A percentile compares a stretch with the other conserved stretches of the same genome.
Evolutionary conservation across 2,329 filamentous ascomycete genomes (phyloP).

Genomic region (Fusarium sp.): DNA sequence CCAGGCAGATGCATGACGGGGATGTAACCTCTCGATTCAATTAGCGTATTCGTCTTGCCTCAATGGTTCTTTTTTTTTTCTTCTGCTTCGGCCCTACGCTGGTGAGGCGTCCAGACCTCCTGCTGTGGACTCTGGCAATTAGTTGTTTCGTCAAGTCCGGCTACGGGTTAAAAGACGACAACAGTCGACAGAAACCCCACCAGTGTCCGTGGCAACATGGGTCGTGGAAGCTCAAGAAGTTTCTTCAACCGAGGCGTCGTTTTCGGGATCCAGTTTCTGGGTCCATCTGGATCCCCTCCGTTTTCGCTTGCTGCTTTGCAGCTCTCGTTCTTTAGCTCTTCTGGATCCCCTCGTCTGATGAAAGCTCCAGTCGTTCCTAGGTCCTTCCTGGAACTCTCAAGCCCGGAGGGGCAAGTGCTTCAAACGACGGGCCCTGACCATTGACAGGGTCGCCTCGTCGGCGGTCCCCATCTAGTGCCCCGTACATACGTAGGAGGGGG

Average conservation of each 20-base stretch:
- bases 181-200: constrained; percentile 35
- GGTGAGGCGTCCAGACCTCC: constrained; percentile 39
- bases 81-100: constrained; percentile 16
- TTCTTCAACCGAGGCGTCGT: constrained; percentile 29
- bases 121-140: constrained; percentile 43
- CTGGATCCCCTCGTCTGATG: constrained; percentile 35
- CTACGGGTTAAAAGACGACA: constrained; percentile 33
- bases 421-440: constrained; percentile 21
- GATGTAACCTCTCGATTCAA: constrained; percentile 4
- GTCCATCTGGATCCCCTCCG: constrained; percentile 6
- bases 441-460: constrained; percentile 41
- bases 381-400: constrained; percentile 15
- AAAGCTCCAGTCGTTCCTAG: constrained; percentile 31
- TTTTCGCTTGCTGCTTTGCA: constrained; percentile 17
- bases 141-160: constrained; percentile 48
- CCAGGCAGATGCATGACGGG: constrained; percentile 20
- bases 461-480: constrained; percentile 20
- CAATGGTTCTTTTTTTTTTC: constrained; percentile 10
- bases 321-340: constrained; percentile 21
- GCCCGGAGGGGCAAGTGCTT: constrained; percentile 12
- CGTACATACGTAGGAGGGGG: constrained; percentile 22
- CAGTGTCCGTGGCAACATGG: constrained; percentile 46
- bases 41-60: constrained; percentile 29
- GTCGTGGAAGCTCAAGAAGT: constrained; percentile 28
- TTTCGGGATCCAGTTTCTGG: constrained; percentile 7